Conservation (phyloP, 139 green algal genomes). For the Spirogloea muscicola region DNA sequence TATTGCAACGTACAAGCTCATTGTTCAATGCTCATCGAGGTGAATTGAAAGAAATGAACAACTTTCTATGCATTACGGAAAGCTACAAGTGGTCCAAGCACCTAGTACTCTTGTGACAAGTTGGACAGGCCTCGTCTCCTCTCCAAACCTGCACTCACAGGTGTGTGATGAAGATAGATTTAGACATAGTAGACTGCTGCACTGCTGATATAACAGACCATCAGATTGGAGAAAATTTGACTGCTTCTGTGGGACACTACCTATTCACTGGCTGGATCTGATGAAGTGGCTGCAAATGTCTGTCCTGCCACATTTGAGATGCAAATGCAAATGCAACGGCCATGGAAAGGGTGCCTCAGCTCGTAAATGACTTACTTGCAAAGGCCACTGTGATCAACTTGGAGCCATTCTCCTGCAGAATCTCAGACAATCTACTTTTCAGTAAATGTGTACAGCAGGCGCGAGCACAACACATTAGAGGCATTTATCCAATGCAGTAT, state of each 20-base stretch:
- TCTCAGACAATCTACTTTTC: background rate
- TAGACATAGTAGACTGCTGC: too few relatives aligned
- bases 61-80: background rate
- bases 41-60: slow-evolving; percentile 8
- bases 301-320: too few relatives aligned
- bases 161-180: background rate
- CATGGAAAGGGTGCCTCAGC: too few relatives aligned
- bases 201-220: too few relatives aligned
- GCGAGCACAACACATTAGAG: background rate
- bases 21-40: background rate
- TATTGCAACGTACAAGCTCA: background rate
- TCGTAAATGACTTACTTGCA: too few relatives aligned
- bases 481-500: background rate
- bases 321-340: too few relatives aligned
- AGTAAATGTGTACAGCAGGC: background rate
- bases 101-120: slow-evolving; percentile 74
- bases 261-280: too few relatives aligned
- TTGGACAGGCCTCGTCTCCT: slow-evolving; percentile 81
- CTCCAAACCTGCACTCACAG: slow-evolving; percentile 63
- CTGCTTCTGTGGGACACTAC: background rate
- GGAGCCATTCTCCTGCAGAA: slow-evolving; percentile 25
- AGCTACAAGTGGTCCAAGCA: slow-evolving; percentile 52
- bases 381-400: slow-evolving; percentile 7
- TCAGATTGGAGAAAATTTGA: background rate
- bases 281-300: too few relatives aligned